Percentiles rank a stretch among this genome's conserved stretches.
Evolutionary conservation across 2,329 filamentous ascomycete species (phyloP).

Genomic region (Bisporella sp.): DNA sequence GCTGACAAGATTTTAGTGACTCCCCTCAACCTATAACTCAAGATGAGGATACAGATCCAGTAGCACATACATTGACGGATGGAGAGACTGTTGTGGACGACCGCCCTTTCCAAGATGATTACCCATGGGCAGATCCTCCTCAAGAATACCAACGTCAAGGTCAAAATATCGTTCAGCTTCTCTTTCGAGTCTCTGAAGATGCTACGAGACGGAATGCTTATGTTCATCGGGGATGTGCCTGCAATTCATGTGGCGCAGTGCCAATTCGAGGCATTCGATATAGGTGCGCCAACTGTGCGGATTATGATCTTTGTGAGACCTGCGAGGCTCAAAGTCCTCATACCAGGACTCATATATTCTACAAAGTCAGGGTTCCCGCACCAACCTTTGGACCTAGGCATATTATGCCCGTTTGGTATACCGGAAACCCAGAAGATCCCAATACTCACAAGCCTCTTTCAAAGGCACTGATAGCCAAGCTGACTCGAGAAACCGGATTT

Average conservation of each 20-base stretch:
- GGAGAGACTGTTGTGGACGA: slow-evolving; percentile 28
- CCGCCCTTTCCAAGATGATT: slow-evolving; percentile 18
- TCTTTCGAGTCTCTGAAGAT: slow-evolving; percentile 92
- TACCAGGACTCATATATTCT: slow-evolving; percentile 93
- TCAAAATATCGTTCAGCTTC: slow-evolving; percentile 74
- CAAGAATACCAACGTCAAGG: slow-evolving; percentile 42
- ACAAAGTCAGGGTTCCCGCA: slow-evolving; percentile 87
- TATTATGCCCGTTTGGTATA: slow-evolving; percentile 79
- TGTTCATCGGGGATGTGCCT: slow-evolving; percentile 86
- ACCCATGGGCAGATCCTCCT: slow-evolving; percentile 15
- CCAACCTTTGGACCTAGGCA: slow-evolving; percentile 77
- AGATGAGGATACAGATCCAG: slow-evolving; percentile 25
- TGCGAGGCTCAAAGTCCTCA: slow-evolving; percentile 70
- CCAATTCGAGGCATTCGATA: slow-evolving; percentile 91
- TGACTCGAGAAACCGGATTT: slow-evolving; percentile 67
- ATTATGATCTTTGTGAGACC: slow-evolving; percentile 91
- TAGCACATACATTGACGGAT: slow-evolving; percentile 21
- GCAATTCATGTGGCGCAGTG: slow-evolving; percentile 79
- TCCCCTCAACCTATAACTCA: slow-evolving; percentile 14
- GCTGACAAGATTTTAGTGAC: no score
- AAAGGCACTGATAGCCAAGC: slow-evolving; percentile 56
- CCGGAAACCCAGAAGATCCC: slow-evolving; percentile 63
- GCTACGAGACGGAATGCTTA: slow-evolving; percentile 83
- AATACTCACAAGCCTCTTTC: slow-evolving; percentile 62
- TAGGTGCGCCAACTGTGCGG: slow-evolving; percentile 89